Evolutionary conservation across 2,329 filamentous ascomycete species (phyloP).

Genomic region (Arthrobotrys musiformis): DNA sequence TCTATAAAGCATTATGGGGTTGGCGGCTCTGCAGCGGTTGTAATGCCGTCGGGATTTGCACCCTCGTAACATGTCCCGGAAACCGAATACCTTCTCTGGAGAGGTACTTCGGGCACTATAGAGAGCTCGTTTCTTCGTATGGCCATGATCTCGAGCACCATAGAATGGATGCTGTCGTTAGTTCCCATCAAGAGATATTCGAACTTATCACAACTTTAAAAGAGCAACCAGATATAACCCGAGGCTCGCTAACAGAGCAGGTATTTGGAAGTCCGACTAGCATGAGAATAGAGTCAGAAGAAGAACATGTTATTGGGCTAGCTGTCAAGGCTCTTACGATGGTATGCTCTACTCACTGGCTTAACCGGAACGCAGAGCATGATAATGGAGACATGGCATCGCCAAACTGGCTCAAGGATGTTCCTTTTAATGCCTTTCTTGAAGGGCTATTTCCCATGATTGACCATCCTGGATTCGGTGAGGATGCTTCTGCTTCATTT

Average conservation of each 20-base stretch:
- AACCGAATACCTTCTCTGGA: constrained; percentile 53
- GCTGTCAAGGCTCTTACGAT: constrained; percentile 59
- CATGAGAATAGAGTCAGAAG: constrained; percentile 50
- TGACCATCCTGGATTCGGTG: constrained; percentile 57
- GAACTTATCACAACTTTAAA: constrained; percentile 57
- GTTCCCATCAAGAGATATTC: constrained; percentile 58
- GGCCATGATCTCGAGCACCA: constrained; percentile 50
- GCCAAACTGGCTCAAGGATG: constrained; percentile 56
- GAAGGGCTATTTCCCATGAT: constrained; percentile 57
- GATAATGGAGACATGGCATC: constrained; percentile 58
- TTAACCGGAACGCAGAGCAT: constrained; percentile 54
- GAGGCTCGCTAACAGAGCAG: constrained; percentile 41
- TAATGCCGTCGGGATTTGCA: constrained; percentile 34
- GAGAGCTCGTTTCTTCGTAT: constrained; percentile 53
- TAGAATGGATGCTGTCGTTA: constrained; percentile 53
- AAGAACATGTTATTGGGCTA: constrained; percentile 58
- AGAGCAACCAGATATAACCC: constrained; percentile 52
- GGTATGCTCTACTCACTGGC: constrained; percentile 58
- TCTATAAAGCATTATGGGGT: constrained; percentile 56
- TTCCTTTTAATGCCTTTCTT: constrained; percentile 57
- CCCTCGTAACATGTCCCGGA: constrained; percentile 41
- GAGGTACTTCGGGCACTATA: constrained; percentile 59
- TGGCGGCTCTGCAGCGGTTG: constrained; percentile 56
- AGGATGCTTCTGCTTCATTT: constrained; percentile 38
- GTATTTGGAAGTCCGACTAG: constrained; percentile 37